Conservation (phyloP, 306 rosid genomes). For the Urtica urens region DNA sequence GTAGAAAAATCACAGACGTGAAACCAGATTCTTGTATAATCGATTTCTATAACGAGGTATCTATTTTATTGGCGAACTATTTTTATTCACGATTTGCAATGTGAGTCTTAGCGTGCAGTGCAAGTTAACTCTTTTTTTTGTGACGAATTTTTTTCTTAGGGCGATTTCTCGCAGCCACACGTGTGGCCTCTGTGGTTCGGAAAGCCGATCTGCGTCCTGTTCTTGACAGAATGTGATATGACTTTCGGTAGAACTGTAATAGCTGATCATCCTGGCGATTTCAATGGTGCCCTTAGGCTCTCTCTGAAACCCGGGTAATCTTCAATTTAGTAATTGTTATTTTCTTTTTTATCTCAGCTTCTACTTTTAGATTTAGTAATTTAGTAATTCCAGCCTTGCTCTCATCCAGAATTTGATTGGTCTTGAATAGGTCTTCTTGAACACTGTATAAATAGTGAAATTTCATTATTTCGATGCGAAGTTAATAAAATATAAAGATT, state of each 20-base stretch:
- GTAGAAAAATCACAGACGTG: conserved; percentile 45
- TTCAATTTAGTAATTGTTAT: conserved; percentile 6
- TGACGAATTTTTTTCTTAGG: conserved; percentile 45
- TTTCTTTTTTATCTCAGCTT: background rate
- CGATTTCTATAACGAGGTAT: conserved; percentile 84
- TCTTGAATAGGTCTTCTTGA: too few relatives aligned
- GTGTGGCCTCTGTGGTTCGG: conserved; percentile 74
- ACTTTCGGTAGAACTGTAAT: conserved; percentile 57
- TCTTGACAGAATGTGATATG: conserved; percentile 82
- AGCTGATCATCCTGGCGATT: conserved; percentile 73
- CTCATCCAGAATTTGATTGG: too few relatives aligned
- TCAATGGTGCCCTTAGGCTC: conserved; percentile 52
- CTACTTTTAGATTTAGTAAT: too few relatives aligned
- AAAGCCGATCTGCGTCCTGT: conserved; percentile 62
- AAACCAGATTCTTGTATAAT: conserved; percentile 89
- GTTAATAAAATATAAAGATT: too few relatives aligned
- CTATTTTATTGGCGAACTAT: background rate
- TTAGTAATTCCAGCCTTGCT: too few relatives aligned
- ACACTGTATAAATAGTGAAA: too few relatives aligned
- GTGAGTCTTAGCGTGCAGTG: conserved; percentile 11
- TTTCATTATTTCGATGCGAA: too few relatives aligned
- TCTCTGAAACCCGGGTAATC: conserved; percentile 79
- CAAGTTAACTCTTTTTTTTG: conserved; percentile 15
- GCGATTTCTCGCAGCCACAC: conserved; percentile 87
- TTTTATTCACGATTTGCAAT: conserved; percentile 1